Evolutionary conservation across 176 grass and related monocot genomes (phyloP), one percentile per base, ranked within the genome.

Genomic region (Otatea glauca): DNA sequence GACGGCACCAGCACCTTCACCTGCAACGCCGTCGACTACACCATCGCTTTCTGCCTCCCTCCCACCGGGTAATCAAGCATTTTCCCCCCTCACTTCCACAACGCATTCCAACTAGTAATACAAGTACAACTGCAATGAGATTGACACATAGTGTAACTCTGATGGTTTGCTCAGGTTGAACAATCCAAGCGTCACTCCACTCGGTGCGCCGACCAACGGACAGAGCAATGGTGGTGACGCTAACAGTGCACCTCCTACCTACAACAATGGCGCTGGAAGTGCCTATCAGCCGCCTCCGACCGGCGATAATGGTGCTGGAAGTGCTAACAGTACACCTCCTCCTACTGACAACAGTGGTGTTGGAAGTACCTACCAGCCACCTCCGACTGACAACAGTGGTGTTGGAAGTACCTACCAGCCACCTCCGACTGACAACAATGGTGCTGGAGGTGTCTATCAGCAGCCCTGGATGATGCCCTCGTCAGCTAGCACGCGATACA

Each of bases 1-100:
- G 96, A 98, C 62, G 47, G 71, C 37, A 82, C 80, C 11, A 98
- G 96, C 91, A 94, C 81, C 73, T 98, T 93, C 91, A 98, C 96
- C 39, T 95, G 93, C 87, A 71, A 62, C 60, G 89, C 91, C 42
- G 89, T 49, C 45, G 93, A 83, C 78, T 98, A 98, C 85, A 86
- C 89, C 87, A 90, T 95, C 47, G 80, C 89, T n/a, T 98, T 98
- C 91, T 98, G 96, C 85, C 74, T 94, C 53, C 72, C 87, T 56
- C 21, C 72, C 43, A 74, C 87, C 42, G 77, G 86, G 91, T 94
- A 83, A 80, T 43, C 15, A 37, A 49, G 18, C 3, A 15, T 18
- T 21, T 13, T 8, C 21, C 63, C 37, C 47, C 20, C 21, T 76
- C 23, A 16, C 15, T 43, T 82, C 1, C 1, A 16, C 37, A 42